Base-by-base conservation (phyloP, 176 grass and related monocot species). In the Cenchrus purpureus region DNA sequence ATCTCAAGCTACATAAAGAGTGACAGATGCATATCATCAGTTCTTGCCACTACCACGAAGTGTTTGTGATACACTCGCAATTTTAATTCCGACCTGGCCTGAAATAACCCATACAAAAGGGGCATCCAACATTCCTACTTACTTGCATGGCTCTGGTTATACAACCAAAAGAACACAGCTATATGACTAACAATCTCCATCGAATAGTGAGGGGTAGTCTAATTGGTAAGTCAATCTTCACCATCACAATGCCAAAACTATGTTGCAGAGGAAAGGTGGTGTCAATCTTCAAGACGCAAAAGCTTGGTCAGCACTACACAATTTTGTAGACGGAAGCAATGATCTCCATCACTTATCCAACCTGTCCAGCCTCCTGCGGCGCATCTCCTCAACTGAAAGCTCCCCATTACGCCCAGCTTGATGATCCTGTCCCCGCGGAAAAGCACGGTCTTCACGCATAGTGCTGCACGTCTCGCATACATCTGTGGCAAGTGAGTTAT, bases 381-480 rank as follows among this genome's bases (percentile, higher is more conserved):
- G 89, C 68, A 95, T 68, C 79, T 95, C 93, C 59, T 93, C 91
- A n/a, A 90, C 63, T 0, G 95, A 87, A 10, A 85, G 79, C 22
- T 92, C 82, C 0, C 75, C 7, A 6, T 62, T 76, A 20, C 46
- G 31, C 45, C 13, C 31, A 64, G 28, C 17, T 16, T 70, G 78
- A 46, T 83, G 40, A 51, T 51, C 49, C 56, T 43, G 70, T 22
- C 76, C 66, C n/a, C 1, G 49, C 8, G 55, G 59, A 43, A 92
- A 74, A 83, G 12, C 71, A 78, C 0, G 37, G 58, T 73, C 82
- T 22, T 81, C 76, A 49, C 77, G 92, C 0, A 1, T 8, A 8
- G 81, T 91, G 74, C 88, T 92, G 91, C 96, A 98, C 91, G 87
- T 94, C 70, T 98, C 96, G 71, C 96, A 98, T 22, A 90, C 65